These are phyloP conservation scores for Umbelopsis vinacea DNA, from an alignment of 192 early-diverging fungal species.

Conservation along the genomic window DNA sequence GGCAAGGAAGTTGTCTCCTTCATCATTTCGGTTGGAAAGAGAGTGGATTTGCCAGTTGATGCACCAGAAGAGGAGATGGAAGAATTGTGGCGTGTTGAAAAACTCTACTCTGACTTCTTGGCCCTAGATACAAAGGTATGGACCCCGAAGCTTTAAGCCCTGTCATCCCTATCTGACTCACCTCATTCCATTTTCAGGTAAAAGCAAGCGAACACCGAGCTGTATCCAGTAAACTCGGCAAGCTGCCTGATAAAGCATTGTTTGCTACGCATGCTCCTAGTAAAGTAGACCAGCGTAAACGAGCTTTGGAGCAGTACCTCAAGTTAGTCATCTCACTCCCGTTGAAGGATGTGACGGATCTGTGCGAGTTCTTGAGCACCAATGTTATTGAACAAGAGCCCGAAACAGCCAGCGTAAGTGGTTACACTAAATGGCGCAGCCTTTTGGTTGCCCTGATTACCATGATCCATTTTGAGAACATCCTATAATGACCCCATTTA, in stretches of 20 bases:
- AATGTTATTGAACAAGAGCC: constrained; percentile 56
- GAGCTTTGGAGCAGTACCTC: constrained; percentile 83
- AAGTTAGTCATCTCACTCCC: constrained; percentile 68
- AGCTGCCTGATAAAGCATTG: constrained; percentile 83
- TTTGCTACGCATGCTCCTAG: constrained; percentile 80
- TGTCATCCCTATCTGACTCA: not conserved
- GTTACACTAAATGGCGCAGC: not conserved
- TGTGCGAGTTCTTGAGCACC: constrained; percentile 80
- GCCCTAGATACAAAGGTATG: constrained; percentile 78
- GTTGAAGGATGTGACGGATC: constrained; percentile 61
- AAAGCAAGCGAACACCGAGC: constrained; percentile 46
- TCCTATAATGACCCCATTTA: not conserved
- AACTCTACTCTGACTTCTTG: constrained; percentile 87
- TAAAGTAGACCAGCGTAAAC: constrained; percentile 87
- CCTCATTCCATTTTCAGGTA: constrained; percentile 29
- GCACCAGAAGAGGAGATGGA: constrained; percentile 36
- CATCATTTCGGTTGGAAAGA: constrained; percentile 50
- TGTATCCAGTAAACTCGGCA: constrained; percentile 63
- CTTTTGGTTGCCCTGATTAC: not conserved
- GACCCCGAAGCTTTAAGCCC: not conserved
- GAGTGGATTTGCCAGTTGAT: not conserved
- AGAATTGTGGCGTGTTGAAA: constrained; percentile 84
- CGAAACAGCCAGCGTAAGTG: constrained; percentile 15
- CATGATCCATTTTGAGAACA: not conserved
- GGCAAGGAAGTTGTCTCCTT: constrained; percentile 76